Percentiles rank a stretch among this genome's conserved stretches.
Conservation (phyloP, 2,329 filamentous ascomycete species). For the Elsinoe arachidis region DNA sequence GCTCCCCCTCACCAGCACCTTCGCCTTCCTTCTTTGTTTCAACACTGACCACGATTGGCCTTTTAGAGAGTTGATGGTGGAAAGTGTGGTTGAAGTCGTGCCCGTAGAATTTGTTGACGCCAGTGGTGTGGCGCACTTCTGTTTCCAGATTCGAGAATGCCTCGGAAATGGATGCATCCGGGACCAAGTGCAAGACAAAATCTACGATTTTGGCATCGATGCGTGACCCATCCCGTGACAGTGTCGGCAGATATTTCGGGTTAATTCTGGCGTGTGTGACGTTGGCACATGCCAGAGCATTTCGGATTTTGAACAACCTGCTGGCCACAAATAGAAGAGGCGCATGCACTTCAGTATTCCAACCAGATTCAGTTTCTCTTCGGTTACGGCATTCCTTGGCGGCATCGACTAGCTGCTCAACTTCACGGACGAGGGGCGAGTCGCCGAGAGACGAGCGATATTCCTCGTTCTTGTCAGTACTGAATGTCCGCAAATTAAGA, state of each 20-base stretch:
- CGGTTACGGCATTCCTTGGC: background rate
- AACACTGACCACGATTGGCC: background rate
- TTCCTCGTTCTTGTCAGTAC: background rate
- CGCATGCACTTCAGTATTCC: background rate
- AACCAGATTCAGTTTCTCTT: background rate
- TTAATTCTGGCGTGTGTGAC: background rate
- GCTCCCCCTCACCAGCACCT: background rate
- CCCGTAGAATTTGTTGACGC: background rate
- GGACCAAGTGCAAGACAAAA: background rate
- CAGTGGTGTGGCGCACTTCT: background rate
- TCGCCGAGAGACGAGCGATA: background rate
- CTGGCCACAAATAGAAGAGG: background rate
- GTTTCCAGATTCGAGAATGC: background rate
- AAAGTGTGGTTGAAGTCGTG: background rate
- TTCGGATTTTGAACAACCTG: background rate
- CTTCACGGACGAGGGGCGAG: no score
- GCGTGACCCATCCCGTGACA: no score
- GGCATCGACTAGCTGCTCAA: no score
- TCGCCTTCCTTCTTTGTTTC: background rate
- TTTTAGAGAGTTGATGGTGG: background rate
- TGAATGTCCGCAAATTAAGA: background rate
- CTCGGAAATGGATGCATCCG: background rate
- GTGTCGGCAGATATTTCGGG: background rate
- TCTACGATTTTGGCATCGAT: background rate
- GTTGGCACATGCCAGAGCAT: background rate